Conservation (phyloP, 257 asterid genomes). For the Echium plantagineum region DNA sequence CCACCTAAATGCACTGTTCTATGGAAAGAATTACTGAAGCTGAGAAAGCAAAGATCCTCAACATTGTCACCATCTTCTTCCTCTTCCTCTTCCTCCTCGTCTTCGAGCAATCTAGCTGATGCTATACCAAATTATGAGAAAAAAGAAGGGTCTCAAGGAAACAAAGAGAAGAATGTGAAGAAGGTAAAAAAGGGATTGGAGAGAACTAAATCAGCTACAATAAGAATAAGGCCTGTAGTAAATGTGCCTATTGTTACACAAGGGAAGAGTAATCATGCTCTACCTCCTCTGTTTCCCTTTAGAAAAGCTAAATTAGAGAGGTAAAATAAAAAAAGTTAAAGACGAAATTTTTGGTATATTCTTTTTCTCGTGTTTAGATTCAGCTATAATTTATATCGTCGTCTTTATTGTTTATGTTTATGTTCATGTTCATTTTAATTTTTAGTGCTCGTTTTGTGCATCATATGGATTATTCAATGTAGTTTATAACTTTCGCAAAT, state of each 20-base stretch:
- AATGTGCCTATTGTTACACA: slow-evolving; percentile 58
- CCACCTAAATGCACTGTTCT: slow-evolving; percentile 88
- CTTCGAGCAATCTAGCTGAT: slow-evolving; percentile 26
- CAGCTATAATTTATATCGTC: neutral
- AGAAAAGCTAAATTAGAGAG: slow-evolving; percentile 43
- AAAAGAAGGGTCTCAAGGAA: slow-evolving; percentile 15
- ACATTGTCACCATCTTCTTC: slow-evolving; percentile 43
- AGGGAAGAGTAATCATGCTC: slow-evolving; percentile 30
- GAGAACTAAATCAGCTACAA: slow-evolving; percentile 44
- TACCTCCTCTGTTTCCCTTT: slow-evolving; percentile 48
- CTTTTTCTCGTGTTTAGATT: neutral
- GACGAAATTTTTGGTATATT: slow-evolving; percentile 5
- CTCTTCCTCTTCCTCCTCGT: slow-evolving; percentile 39
- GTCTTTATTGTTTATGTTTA: slow-evolving; percentile 12
- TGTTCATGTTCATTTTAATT: slow-evolving; percentile 5
- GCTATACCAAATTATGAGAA: slow-evolving; percentile 13
- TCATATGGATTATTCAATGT: neutral
- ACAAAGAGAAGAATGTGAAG: slow-evolving; percentile 33
- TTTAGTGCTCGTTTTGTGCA: neutral
- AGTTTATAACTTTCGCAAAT: neutral
- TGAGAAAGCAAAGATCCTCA: slow-evolving; percentile 48
- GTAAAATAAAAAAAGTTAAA: slow-evolving; percentile 20
- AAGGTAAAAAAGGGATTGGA: slow-evolving; percentile 55
- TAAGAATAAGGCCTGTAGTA: slow-evolving; percentile 60
- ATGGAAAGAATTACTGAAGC: slow-evolving; percentile 66